A percentile compares a stretch with the other conserved stretches of the same genome.
Evolutionary conservation across 805 yeast genomes (phyloP).

Genomic region (Candida maltosa): DNA sequence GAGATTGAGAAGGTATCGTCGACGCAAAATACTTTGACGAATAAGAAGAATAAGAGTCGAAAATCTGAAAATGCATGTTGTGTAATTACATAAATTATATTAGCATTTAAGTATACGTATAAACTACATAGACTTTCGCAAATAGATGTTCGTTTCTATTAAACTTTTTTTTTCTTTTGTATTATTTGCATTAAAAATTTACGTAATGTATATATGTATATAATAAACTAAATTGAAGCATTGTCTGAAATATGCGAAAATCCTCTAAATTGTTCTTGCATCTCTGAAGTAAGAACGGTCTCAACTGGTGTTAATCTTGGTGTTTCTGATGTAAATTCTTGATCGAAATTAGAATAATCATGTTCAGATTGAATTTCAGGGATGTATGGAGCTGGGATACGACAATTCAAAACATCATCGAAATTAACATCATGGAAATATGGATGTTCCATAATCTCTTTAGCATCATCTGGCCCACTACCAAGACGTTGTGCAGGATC

Average conservation of each 20-base stretch:
- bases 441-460: conserved; percentile 92
- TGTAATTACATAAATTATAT: no score
- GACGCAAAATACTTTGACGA: no score
- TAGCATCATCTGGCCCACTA: conserved; percentile 82
- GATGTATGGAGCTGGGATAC: conserved; percentile 82
- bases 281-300: conserved; percentile 74
- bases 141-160: neutral
- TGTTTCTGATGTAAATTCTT: conserved; percentile 90
- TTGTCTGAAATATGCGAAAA: conserved; percentile 83
- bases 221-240: conserved; percentile 25
- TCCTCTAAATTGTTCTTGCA: conserved; percentile 97
- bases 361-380: conserved; percentile 87
- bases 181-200: no score
- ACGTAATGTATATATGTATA: no score
- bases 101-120: no score
- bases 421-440: conserved; percentile 88
- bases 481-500: conserved; percentile 87
- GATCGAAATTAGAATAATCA: conserved; percentile 90
- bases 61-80: no score
- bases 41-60: no score
- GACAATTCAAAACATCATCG: conserved; percentile 72
- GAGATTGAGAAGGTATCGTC: no score
- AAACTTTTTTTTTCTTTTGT: neutral
- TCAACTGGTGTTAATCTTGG: conserved; percentile 95
- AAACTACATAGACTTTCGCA: no score